A percentile compares a stretch with the other conserved stretches of the same genome.
Evolutionary conservation across 2,329 filamentous ascomycete species (phyloP).

Genomic region (Fusarium anguioides): DNA sequence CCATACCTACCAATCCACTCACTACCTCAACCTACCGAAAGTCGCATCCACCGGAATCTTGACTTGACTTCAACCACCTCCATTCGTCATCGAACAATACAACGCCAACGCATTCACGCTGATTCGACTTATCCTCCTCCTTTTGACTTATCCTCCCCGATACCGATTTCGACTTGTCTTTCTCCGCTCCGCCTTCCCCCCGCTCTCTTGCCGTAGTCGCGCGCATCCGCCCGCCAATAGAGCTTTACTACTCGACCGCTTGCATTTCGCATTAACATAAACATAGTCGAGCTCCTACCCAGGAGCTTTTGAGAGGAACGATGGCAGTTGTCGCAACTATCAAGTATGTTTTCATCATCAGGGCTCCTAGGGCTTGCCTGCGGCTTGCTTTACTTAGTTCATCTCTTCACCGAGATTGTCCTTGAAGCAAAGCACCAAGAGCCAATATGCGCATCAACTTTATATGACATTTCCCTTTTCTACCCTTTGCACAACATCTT

Average conservation of each 20-base stretch:
- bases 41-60: slow-evolving; percentile 37
- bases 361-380: slow-evolving; percentile 16
- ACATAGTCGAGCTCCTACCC: slow-evolving; percentile 50
- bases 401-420: slow-evolving; percentile 8
- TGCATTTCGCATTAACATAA: slow-evolving; percentile 37
- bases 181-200: slow-evolving; percentile 31
- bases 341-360: slow-evolving; percentile 61
- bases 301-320: slow-evolving; percentile 54
- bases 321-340: slow-evolving; percentile 73
- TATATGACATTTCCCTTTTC: slow-evolving; percentile 9
- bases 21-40: slow-evolving; percentile 33
- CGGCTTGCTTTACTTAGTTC: neutral
- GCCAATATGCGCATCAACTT: slow-evolving; percentile 31
- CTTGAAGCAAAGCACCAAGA: neutral
- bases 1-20: slow-evolving; percentile 38
- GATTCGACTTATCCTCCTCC: slow-evolving; percentile 6
- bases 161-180: slow-evolving; percentile 18
- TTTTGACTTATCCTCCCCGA: slow-evolving; percentile 1
- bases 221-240: slow-evolving; percentile 40
- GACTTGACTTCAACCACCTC: slow-evolving; percentile 30
- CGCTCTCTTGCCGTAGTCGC: slow-evolving; percentile 37
- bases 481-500: neutral
- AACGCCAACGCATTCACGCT: slow-evolving; percentile 5
- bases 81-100: slow-evolving; percentile 26
- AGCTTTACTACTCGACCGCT: slow-evolving; percentile 40